These are phyloP conservation scores for Bothriochloa decipiens DNA, from an alignment of 176 grass and related monocot genomes.

Conservation along the genomic window DNA sequence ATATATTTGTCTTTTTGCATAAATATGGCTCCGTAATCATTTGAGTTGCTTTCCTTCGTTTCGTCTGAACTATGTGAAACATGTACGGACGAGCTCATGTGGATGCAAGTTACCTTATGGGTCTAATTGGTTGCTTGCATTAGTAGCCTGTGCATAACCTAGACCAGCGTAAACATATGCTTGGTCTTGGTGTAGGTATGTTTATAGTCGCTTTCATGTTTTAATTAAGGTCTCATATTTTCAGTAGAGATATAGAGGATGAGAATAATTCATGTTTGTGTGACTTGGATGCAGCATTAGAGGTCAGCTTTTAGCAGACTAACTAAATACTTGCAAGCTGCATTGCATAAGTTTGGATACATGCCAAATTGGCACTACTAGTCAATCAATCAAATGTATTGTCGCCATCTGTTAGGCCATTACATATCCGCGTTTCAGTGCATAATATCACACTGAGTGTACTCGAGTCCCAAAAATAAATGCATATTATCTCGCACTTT, in stretches of 20 bases:
- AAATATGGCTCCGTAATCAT: neutral
- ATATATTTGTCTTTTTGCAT: neutral
- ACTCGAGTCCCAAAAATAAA: no score
- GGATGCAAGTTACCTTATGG: neutral
- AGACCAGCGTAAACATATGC: neutral
- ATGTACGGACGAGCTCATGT: neutral
- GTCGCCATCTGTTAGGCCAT: neutral
- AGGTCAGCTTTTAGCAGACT: no score
- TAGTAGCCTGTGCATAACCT: no score
- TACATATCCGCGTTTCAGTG: neutral
- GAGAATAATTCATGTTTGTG: neutral
- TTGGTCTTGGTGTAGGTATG: neutral
- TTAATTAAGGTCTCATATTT: neutral
- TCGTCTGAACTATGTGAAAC: neutral
- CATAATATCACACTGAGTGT: no score
- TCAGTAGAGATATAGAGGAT: neutral
- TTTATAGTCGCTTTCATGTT: neutral
- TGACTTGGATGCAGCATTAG: neutral
- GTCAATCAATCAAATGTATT: neutral
- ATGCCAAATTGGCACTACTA: neutral
- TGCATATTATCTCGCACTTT: no score
- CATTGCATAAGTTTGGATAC: neutral
- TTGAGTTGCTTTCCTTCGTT: neutral
- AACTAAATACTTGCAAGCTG: neutral
- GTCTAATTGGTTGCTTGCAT: neutral